Evolutionary conservation across 139 green algal genomes (phyloP), one percentile per base, ranked within the genome.

Genomic region (Asterochloris erici): DNA sequence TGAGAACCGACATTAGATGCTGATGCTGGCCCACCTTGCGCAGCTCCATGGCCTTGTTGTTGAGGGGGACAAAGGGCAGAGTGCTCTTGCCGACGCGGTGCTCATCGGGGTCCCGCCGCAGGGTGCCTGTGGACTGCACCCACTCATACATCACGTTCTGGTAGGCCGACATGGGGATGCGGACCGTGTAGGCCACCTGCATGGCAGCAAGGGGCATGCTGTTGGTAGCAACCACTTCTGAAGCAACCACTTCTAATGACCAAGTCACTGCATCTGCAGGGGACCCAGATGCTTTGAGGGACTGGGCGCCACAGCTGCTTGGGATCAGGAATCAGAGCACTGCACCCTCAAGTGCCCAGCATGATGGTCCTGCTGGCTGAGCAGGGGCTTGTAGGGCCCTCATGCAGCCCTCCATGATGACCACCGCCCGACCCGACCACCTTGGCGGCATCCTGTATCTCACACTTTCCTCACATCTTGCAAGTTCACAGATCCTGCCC

Each of bases 1-100:
- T 54, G 38, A 2, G n/a, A 54, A 54, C 38, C 6, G 38, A 10
- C 38, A 54, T 54, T 54, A 6, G 38, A 54, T 54, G 38, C 12
- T 19, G 11, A 54, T 54, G 38, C 38, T 54, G 38, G 38, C 38
- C 38, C 47, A 90, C 92, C 91, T 98, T 98, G 75, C 95, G 91
- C 82, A 98, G 93, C 91, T 99, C 96, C 95, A 98, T 98, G 87
- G 91, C 93, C 84, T 93, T 94, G 89, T 98, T 98, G 82, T 97
- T 94, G 29, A 98, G 90, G 17, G 92, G 85, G 15, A 89, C 86
- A 74, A 91, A 97, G 68, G 89, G 80, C 60, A 84, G 85, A 77
- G 85, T 88, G 79, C 79, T 82, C 78, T 89, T 89, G 73, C 87
- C 79, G 47, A 82, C 73, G 19, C 87, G 77, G n/a, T 89, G 86